Evolutionary conservation across 2,329 filamentous ascomycete genomes (phyloP).

Genomic region (Sclerotinia sclerotiorum): DNA sequence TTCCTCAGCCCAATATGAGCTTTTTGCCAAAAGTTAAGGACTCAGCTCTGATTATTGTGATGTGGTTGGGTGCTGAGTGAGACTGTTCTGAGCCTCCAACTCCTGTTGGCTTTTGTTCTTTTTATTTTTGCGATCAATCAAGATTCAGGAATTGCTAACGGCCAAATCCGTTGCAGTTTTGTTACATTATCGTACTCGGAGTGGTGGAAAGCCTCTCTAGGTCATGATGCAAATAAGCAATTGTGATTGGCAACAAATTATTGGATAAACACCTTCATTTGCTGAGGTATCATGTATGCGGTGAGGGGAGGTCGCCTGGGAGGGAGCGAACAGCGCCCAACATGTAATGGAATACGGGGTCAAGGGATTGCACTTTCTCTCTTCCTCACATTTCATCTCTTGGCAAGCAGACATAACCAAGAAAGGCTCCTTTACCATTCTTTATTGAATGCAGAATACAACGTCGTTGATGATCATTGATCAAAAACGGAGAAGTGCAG

Average conservation of each 20-base stretch:
- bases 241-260: not conserved
- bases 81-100: constrained; percentile 9
- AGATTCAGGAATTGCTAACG: not conserved
- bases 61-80: constrained; percentile 21
- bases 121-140: not conserved
- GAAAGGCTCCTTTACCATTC: not conserved
- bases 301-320: constrained; percentile 16
- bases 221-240: not conserved
- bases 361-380: not conserved
- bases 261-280: constrained; percentile 6
- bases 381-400: constrained; percentile 16
- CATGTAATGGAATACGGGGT: constrained; percentile 11
- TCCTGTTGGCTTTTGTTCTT: not conserved
- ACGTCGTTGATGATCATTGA: constrained; percentile 6
- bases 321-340: not conserved
- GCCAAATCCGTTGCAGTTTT: not conserved
- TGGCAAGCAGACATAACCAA: constrained; percentile 7
- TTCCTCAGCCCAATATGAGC: constrained; percentile 9
- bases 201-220: not conserved
- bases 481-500: not conserved
- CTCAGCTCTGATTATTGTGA: constrained; percentile 16
- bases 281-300: not conserved
- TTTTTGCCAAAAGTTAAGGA: not conserved
- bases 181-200: constrained; percentile 6
- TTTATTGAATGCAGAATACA: constrained; percentile 13